These are phyloP conservation scores for Metschnikowia continentalis DNA, from an alignment of 805 yeast species.

Conservation along the genomic window DNA sequence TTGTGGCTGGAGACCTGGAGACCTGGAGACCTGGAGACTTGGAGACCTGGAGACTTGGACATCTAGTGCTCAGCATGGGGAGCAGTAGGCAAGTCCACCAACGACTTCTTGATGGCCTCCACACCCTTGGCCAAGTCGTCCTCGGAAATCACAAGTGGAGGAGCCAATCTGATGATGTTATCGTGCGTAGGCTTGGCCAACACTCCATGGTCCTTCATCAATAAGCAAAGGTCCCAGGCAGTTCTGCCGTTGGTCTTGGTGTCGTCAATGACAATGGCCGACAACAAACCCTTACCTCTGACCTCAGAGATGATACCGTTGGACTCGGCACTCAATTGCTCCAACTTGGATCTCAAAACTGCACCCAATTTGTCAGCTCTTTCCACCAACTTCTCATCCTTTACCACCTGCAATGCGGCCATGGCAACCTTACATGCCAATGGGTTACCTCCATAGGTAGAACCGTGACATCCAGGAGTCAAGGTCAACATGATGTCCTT, in stretches of 20 bases:
- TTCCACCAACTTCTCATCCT: constrained; percentile 80
- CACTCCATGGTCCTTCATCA: constrained; percentile 85
- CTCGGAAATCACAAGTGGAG: constrained; percentile 87
- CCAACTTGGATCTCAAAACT: constrained; percentile 57
- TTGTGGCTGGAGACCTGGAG: no score
- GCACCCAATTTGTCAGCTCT: constrained; percentile 72
- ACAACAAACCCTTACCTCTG: constrained; percentile 81
- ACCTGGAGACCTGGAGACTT: no score
- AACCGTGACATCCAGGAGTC: constrained; percentile 95
- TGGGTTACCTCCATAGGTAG: constrained; percentile 97
- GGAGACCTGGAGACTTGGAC: constrained; percentile 8
- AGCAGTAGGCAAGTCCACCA: constrained; percentile 52
- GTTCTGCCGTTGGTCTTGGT: constrained; percentile 79
- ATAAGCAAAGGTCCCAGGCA: constrained; percentile 93
- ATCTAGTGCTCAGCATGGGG: constrained; percentile 39
- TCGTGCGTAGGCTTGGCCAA: constrained; percentile 97
- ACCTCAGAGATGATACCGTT: constrained; percentile 55
- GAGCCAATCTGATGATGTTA: constrained; percentile 91
- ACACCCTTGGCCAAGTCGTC: constrained; percentile 83
- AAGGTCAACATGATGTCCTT: constrained; percentile 82
- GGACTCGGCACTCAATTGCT: constrained; percentile 48
- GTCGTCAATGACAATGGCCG: constrained; percentile 89
- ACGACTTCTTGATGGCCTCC: constrained; percentile 59
- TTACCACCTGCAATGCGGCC: constrained; percentile 87
- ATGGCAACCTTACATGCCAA: constrained; percentile 88